Evolutionary conservation across 1,139 yeast genomes (phyloP).

Genomic region (Kazachstania sp.): DNA sequence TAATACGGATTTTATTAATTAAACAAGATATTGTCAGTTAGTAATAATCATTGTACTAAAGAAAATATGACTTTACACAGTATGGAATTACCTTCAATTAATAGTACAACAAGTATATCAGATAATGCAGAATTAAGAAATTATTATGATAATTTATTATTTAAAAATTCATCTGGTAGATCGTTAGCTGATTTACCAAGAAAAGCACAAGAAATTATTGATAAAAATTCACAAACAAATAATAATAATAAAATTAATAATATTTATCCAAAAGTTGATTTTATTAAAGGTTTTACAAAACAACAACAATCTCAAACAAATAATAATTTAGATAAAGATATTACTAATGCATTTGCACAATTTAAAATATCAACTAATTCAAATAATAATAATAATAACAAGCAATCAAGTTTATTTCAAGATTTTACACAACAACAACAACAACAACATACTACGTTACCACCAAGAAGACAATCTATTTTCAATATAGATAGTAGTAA

Average conservation of each 20-base stretch:
- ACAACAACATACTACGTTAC: background rate
- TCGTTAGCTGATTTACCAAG: constrained; percentile 29
- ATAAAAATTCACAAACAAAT: background rate
- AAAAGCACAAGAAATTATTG: constrained; percentile 6
- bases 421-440: background rate
- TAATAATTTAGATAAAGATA: background rate
- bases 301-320: constrained; percentile 4
- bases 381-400: no score
- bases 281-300: constrained; percentile 20
- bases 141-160: constrained; percentile 29
- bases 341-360: background rate
- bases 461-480: constrained; percentile 12
- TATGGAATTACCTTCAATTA: constrained; percentile 28
- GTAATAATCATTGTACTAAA: background rate
- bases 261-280: constrained; percentile 14
- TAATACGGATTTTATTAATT: no score
- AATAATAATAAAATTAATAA: background rate
- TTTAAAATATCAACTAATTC: background rate
- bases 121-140: constrained; percentile 28
- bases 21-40: background rate
- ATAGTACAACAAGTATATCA: constrained; percentile 29
- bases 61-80: background rate
- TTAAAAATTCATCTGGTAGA: constrained; percentile 28
- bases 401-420: background rate
- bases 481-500: constrained; percentile 5